Conservation (phyloP, 1,139 yeast genomes). For the Geotrichum macrosporum region DNA sequence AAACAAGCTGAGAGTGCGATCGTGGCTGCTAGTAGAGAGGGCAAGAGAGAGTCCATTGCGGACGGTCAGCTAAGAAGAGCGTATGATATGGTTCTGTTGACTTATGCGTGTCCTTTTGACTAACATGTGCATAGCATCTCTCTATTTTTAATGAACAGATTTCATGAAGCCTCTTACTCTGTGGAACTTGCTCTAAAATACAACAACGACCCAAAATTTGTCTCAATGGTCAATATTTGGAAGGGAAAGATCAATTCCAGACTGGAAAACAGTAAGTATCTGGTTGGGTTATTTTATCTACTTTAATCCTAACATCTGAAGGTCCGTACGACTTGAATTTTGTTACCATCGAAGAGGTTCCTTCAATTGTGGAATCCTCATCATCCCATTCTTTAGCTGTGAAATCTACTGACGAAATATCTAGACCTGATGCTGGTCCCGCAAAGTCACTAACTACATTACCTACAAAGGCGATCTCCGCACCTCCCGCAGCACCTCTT, state of each 20-base stretch:
- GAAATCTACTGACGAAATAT: neutral
- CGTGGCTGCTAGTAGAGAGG: slow-evolving; percentile 48
- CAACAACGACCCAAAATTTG: slow-evolving; percentile 4
- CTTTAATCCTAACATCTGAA: slow-evolving; percentile 3
- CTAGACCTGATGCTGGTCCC: too few relatives aligned
- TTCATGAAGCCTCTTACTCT: slow-evolving; percentile 16
- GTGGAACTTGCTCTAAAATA: slow-evolving; percentile 15
- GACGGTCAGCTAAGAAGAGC: slow-evolving; percentile 57
- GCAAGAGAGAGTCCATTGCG: slow-evolving; percentile 52
- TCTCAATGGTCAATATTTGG: slow-evolving; percentile 44
- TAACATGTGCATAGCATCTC: slow-evolving; percentile 10
- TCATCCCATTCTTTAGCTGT: neutral
- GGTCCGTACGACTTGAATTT: slow-evolving; percentile 18
- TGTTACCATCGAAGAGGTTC: slow-evolving; percentile 28
- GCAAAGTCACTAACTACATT: too few relatives aligned
- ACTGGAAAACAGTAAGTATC: slow-evolving; percentile 26
- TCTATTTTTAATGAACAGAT: slow-evolving; percentile 12
- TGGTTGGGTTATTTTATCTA: neutral
- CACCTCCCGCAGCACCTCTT: slow-evolving; percentile 7
- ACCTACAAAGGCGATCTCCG: slow-evolving; percentile 9
- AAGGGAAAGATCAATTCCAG: slow-evolving; percentile 43
- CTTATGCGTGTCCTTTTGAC: neutral
- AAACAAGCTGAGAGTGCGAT: slow-evolving; percentile 55
- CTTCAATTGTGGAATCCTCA: slow-evolving; percentile 10
- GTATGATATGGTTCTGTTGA: slow-evolving; percentile 15